Percentiles rank a stretch among this genome's conserved stretches.
These are phyloP conservation scores for Eutrema heterophyllum DNA, from an alignment of 345 rosid species.

Conservation along the genomic window DNA sequence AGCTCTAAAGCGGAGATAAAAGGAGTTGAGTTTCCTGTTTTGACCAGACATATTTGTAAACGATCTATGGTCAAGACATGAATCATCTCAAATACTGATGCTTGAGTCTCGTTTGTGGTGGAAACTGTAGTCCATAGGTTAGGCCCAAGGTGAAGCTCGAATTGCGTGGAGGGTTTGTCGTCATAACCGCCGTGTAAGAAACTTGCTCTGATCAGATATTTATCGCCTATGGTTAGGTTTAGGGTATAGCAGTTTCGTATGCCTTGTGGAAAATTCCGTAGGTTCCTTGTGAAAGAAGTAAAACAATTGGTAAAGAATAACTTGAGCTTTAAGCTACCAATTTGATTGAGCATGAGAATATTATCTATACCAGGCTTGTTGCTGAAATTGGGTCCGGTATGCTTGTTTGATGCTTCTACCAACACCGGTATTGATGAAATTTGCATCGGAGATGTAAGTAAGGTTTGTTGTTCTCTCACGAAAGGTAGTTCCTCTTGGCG, in stretches of 20 bases:
- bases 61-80: slow-evolving; percentile 31
- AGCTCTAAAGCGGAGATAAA: slow-evolving; percentile 51
- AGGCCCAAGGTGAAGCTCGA: slow-evolving; percentile 46
- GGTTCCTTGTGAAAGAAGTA: slow-evolving; percentile 15
- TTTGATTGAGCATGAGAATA: not conserved
- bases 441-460: slow-evolving; percentile 33
- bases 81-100: slow-evolving; percentile 26
- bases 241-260: slow-evolving; percentile 40
- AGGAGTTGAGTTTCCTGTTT: slow-evolving; percentile 40
- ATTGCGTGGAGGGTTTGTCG: slow-evolving; percentile 21
- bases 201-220: slow-evolving; percentile 34
- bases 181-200: slow-evolving; percentile 55
- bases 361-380: slow-evolving; percentile 16
- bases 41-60: slow-evolving; percentile 48
- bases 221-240: slow-evolving; percentile 31
- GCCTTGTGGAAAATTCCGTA: slow-evolving; percentile 44
- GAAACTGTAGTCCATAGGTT: slow-evolving; percentile 36
- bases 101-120: slow-evolving; percentile 21
- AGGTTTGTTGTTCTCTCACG: slow-evolving; percentile 29
- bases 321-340: slow-evolving; percentile 8
- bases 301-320: not conserved
- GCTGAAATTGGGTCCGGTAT: not conserved
- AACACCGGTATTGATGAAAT: slow-evolving; percentile 34
- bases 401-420: slow-evolving; percentile 5
- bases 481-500: slow-evolving; percentile 14